Evolutionary conservation across 495 filamentous ascomycete genomes (phyloP).

Genomic region (Aspergillus panamensis): DNA sequence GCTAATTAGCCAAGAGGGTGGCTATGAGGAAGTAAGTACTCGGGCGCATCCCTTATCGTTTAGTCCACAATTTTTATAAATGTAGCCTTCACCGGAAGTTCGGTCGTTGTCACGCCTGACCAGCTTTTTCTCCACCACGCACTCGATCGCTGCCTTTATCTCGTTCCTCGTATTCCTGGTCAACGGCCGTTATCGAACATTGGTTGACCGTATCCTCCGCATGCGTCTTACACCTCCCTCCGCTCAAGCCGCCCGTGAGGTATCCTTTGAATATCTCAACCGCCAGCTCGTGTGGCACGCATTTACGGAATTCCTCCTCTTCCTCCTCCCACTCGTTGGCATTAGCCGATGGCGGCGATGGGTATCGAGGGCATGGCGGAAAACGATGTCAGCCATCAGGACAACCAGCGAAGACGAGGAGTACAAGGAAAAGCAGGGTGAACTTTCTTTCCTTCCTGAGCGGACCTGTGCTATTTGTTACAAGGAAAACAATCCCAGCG

Average conservation of each 20-base stretch:
- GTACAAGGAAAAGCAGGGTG: conserved; percentile 54
- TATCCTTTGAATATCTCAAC: conserved; percentile 96
- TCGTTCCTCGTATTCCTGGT: conserved; percentile 89
- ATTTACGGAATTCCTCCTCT: conserved; percentile 96
- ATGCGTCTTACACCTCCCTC: conserved; percentile 82
- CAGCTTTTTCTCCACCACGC: conserved; percentile 61
- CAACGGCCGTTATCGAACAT: conserved; percentile 85
- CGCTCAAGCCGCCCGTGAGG: conserved; percentile 78
- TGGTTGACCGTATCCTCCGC: conserved; percentile 81
- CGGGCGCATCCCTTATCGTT: not conserved
- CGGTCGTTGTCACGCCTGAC: conserved; percentile 64
- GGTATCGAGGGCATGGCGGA: conserved; percentile 79
- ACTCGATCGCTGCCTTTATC: conserved; percentile 73
- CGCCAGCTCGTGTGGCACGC: conserved; percentile 98
- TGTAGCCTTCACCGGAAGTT: conserved; percentile 46
- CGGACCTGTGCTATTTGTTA: conserved; percentile 98
- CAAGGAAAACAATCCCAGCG: conserved; percentile 74
- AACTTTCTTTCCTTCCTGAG: conserved; percentile 82
- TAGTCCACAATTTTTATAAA: conserved; percentile 24
- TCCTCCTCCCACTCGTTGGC: conserved; percentile 88
- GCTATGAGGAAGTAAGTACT: conserved; percentile 56
- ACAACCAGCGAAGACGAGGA: conserved; percentile 48
- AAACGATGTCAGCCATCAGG: conserved; percentile 61
- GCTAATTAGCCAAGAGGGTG: conserved; percentile 69
- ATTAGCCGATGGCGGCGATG: conserved; percentile 90